Evolutionary conservation across 208 protist species (phyloP).

Genomic region (Angomonas ambiguus): DNA sequence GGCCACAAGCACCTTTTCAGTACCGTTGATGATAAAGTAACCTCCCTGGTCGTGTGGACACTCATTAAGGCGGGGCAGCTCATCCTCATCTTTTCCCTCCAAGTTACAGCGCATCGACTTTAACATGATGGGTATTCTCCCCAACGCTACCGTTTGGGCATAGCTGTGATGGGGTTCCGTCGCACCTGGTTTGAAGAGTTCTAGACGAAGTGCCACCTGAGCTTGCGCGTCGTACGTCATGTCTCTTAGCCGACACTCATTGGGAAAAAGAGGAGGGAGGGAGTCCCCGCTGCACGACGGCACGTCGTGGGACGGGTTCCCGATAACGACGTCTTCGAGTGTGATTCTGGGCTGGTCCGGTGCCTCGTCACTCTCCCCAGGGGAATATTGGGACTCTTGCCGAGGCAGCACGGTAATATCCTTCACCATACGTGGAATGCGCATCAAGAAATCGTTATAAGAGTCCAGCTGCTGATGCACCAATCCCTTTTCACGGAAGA

Average conservation of each 20-base stretch:
- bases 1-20: constrained; percentile 97
- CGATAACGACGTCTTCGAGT: constrained; percentile 78
- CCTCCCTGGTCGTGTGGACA: constrained; percentile 99
- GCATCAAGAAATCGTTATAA: constrained; percentile 97
- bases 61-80: constrained; percentile 95
- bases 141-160: constrained; percentile 91
- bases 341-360: constrained; percentile 69
- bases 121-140: constrained; percentile 99
- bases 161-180: constrained; percentile 30
- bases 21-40: constrained; percentile 99
- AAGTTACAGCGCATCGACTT: constrained; percentile 96
- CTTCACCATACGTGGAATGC: constrained; percentile 77
- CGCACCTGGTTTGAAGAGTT: constrained; percentile 49
- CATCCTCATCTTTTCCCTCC: constrained; percentile 80
- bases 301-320: constrained; percentile 69
- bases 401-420: constrained; percentile 62
- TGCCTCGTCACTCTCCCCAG: constrained; percentile 38
- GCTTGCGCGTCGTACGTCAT: constrained; percentile 89
- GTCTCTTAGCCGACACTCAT: constrained; percentile 96
- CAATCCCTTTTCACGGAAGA: constrained; percentile 97
- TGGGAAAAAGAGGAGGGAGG: constrained; percentile 87
- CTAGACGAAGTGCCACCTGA: constrained; percentile 53
- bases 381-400: constrained; percentile 83
- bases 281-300: constrained; percentile 44
- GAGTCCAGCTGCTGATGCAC: constrained; percentile 99